phyloP scores from a whole-genome alignment of 805 yeast genomes.

The Suhomyces xylopsoci region DNA sequence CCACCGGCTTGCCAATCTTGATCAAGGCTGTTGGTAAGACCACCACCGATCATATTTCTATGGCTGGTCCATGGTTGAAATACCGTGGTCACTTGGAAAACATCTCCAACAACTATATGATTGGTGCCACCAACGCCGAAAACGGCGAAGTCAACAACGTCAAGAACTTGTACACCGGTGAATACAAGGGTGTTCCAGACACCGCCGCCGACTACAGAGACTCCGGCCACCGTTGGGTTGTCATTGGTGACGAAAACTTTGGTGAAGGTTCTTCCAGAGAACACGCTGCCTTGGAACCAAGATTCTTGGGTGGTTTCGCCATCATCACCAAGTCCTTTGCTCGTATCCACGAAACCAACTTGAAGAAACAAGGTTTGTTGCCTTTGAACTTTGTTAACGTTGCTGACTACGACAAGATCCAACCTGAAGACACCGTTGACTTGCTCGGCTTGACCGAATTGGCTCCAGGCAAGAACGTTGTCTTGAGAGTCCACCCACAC shows the following conservation, averaged over 20 bases:
- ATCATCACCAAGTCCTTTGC: constrained; percentile 97
- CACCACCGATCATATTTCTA: constrained; percentile 98
- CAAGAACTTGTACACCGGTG: constrained; percentile 88
- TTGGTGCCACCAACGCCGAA: constrained; percentile 97
- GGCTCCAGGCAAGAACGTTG: constrained; percentile 91
- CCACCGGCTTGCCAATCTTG: constrained; percentile 83
- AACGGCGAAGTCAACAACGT: constrained; percentile 91
- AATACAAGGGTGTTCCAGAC: constrained; percentile 93
- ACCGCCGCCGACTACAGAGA: constrained; percentile 94
- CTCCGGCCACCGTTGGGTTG: constrained; percentile 91
- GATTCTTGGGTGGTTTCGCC: constrained; percentile 98
- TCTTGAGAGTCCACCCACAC: constrained; percentile 68
- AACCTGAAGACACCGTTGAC: constrained; percentile 87
- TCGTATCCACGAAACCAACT: constrained; percentile 98
- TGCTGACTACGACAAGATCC: constrained; percentile 90
- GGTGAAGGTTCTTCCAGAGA: constrained; percentile 99
- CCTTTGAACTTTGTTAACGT: constrained; percentile 91
- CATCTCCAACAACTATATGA: constrained; percentile 98
- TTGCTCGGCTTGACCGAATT: constrained; percentile 77
- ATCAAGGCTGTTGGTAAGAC: constrained; percentile 97
- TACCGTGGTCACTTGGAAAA: constrained; percentile 99
- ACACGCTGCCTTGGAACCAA: constrained; percentile 99
- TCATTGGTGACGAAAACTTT: constrained; percentile 94
- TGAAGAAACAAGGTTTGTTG: constrained; percentile 98
- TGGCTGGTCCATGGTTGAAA: constrained; percentile 99